These are phyloP conservation scores for Acacia concinna DNA, from an alignment of 331 rosid species.

Conservation along the genomic window DNA sequence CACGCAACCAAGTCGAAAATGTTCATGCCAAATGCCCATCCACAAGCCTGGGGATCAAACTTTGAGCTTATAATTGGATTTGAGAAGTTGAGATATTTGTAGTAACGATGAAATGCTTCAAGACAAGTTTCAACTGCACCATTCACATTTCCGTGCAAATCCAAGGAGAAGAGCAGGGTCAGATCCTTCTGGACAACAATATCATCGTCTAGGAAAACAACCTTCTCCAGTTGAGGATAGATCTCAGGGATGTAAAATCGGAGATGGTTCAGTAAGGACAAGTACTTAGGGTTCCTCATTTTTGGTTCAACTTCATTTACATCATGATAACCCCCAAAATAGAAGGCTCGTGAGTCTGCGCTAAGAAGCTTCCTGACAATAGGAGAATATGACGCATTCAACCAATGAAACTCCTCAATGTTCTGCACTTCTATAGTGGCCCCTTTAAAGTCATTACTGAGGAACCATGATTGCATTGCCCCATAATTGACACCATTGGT, in stretches of 20 bases:
- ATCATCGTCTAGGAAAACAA: conserved; percentile 92
- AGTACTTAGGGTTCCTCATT: conserved; percentile 60
- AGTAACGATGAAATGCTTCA: conserved; percentile 84
- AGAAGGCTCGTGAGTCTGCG: conserved; percentile 58
- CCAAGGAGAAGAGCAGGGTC: conserved; percentile 81
- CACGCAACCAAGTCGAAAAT: conserved; percentile 83
- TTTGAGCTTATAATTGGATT: conserved; percentile 78
- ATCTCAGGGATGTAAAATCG: conserved; percentile 92
- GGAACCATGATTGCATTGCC: conserved; percentile 88
- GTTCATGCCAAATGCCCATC: conserved; percentile 95
- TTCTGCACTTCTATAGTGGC: conserved; percentile 77
- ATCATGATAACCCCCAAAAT: conserved; percentile 60
- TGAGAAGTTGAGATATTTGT: conserved; percentile 89
- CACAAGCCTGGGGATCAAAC: conserved; percentile 92
- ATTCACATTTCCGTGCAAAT: conserved; percentile 86
- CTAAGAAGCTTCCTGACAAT: conserved; percentile 58
- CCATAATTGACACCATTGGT: conserved; percentile 72
- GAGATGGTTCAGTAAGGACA: conserved; percentile 76
- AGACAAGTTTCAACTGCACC: conserved; percentile 98
- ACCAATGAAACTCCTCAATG: conserved; percentile 77
- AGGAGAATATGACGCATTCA: conserved; percentile 78
- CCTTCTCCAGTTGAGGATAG: conserved; percentile 89
- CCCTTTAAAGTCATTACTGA: conserved; percentile 74
- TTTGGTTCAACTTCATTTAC: conserved; percentile 59
- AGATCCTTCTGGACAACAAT: conserved; percentile 94